Base-by-base conservation (phyloP, 371 early-diverging fungal species). In the Gilbertella persicaria region DNA sequence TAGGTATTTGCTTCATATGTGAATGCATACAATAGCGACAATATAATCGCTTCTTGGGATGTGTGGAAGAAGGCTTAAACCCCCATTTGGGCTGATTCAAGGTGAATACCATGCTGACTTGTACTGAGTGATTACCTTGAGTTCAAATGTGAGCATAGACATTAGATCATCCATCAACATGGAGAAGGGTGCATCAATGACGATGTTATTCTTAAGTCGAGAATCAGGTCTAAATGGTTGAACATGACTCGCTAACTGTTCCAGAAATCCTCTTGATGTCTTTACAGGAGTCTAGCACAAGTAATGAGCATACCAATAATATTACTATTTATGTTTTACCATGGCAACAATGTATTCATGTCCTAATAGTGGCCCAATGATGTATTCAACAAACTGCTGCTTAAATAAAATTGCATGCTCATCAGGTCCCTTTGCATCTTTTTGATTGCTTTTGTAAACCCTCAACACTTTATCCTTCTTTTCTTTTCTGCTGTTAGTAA, bases 11-110 rank as follows among this genome's bases (percentile, higher is more conserved):
- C 29, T 66, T 63, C n/a, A 60, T 54, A 42, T 73, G 67, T 16
- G 66, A 56, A 50, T 85, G 82, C 83, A 85, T 83, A 44, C 85
- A 85, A 51, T 74, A 83, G 10, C 82, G 77, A 57, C 85, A 85
- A 5, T 64, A 63, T n/a, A 35, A 49, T 8, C 46, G 55, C 45
- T 81, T 79, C 23, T 66, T 49, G 12, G 5, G 4, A 38, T 44
- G n/a, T 28, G 28, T 16, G 71, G 78, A 73, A 6, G 20, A 20
- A 14, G 85, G 80, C 16, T 75, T 58, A 47, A 81, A 85, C 17
- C 81, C 83, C 82, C 85, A 85, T 61, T 85, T 85, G 5, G 85
- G 85, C 80, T 84, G n/a, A n/a, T n/a, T n/a, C n/a, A n/a, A n/a
- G n/a, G n/a, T n/a, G n/a, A n/a, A n/a, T n/a, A n/a, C n/a, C n/a